Evolutionary conservation across 2,329 filamentous ascomycete genomes (phyloP).

Genomic region (Fusarium sp.): DNA sequence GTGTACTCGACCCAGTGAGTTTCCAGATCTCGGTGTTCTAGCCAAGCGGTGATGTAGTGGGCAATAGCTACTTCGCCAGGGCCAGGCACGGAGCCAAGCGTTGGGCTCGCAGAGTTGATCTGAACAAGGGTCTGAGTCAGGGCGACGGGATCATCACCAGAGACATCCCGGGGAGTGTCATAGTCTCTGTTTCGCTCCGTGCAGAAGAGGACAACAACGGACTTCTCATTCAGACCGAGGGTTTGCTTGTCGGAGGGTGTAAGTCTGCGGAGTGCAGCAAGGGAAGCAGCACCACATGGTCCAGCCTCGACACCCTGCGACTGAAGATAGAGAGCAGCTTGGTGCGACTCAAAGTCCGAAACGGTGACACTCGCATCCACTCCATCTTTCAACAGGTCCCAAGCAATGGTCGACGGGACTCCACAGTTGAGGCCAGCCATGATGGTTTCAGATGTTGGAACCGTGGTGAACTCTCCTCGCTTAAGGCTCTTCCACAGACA

Average conservation of each 20-base stretch:
- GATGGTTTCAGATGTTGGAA: constrained; percentile 70
- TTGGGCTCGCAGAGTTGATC: constrained; percentile 62
- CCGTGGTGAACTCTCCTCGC: constrained; percentile 57
- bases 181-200: constrained; percentile 70
- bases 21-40: constrained; percentile 62
- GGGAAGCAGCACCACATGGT: constrained; percentile 70
- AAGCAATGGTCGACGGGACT: constrained; percentile 73
- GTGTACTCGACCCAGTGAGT: constrained; percentile 59
- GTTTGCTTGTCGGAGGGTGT: constrained; percentile 46
- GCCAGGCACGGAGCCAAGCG: constrained; percentile 53
- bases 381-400: constrained; percentile 66
- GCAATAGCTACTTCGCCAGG: constrained; percentile 59
- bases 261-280: constrained; percentile 67
- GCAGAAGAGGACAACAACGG: constrained; percentile 72
- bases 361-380: constrained; percentile 71
- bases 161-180: constrained; percentile 52
- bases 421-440: constrained; percentile 82
- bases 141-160: constrained; percentile 52
- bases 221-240: constrained; percentile 55
- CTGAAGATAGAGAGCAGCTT: constrained; percentile 65
- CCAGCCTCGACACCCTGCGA: constrained; percentile 60
- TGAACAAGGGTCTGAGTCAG: constrained; percentile 58
- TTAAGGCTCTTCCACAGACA: constrained; percentile 66
- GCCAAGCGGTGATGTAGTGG: constrained; percentile 60
- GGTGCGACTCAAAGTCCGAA: constrained; percentile 70